Evolutionary conservation across 805 yeast genomes (phyloP).

Genomic region (Lachancea sp.): DNA sequence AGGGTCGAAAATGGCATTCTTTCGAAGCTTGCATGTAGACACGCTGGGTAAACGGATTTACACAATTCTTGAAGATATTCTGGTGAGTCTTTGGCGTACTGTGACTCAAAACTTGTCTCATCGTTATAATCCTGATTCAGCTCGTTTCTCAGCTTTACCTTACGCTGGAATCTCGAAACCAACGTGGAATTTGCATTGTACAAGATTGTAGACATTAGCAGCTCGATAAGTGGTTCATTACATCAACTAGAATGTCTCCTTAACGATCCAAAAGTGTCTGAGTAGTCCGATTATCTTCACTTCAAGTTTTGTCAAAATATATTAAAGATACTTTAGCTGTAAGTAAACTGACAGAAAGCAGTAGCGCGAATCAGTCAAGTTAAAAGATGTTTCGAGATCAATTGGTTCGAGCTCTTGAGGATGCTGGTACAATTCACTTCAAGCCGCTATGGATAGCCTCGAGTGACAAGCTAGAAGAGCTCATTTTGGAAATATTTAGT

Average conservation of each 20-base stretch:
- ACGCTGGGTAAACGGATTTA: constrained; percentile 20
- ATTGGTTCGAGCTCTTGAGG: constrained; percentile 13
- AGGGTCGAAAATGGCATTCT: constrained; percentile 10
- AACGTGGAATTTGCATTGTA: constrained; percentile 29
- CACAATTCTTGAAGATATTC: constrained; percentile 25
- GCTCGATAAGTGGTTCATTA: background rate
- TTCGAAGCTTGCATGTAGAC: constrained; percentile 13
- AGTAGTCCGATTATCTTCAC: background rate
- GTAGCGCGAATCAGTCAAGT: background rate
- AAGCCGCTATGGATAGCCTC: constrained; percentile 24
- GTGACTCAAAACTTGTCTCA: constrained; percentile 18
- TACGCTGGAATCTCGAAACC: constrained; percentile 24
- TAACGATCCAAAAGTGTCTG: background rate
- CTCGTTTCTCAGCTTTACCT: constrained; percentile 9
- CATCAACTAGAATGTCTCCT: background rate
- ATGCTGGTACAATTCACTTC: constrained; percentile 18
- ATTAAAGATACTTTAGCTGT: background rate
- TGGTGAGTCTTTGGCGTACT: constrained; percentile 17
- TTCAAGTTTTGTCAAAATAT: background rate
- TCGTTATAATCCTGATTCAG: background rate
- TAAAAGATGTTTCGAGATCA: background rate
- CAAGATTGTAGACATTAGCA: constrained; percentile 20
- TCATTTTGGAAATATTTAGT: constrained; percentile 22
- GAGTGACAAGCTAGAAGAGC: constrained; percentile 2
- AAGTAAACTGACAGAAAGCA: too few relatives aligned